A percentile compares a stretch with the other conserved stretches of the same genome.
These are phyloP conservation scores for Paradendryphiella salina DNA, from an alignment of 2,329 filamentous ascomycete species.

Conservation along the genomic window DNA sequence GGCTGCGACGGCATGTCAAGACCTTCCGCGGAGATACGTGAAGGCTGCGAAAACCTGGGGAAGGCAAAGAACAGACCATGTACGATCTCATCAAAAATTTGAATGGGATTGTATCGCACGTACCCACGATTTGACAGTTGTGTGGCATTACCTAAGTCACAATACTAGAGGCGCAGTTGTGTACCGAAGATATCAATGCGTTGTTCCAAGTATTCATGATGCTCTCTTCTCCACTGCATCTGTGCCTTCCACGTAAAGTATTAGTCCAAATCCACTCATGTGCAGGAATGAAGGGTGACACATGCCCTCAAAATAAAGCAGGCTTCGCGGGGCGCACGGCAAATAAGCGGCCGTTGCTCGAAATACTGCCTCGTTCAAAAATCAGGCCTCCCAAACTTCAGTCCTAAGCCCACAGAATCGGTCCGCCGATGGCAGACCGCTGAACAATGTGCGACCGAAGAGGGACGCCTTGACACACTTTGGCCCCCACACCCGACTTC, in stretches of 20 bases:
- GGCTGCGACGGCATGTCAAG: conserved; percentile 1
- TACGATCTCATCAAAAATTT: background rate
- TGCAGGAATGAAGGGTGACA: background rate
- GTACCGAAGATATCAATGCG: too few species aligned
- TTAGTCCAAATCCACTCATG: too few species aligned
- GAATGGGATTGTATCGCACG: too few species aligned
- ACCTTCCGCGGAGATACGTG: background rate
- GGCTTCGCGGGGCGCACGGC: background rate
- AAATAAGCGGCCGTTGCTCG: background rate
- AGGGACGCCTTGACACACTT: background rate
- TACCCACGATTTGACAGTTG: too few species aligned
- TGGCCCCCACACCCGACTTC: conserved; percentile 1
- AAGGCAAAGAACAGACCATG: background rate
- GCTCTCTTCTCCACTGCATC: too few species aligned
- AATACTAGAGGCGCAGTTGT: background rate
- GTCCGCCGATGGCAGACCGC: background rate
- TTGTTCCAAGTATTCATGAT: too few species aligned
- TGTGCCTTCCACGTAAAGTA: too few species aligned
- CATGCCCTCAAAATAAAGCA: background rate
- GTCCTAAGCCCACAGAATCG: background rate
- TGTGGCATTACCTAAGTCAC: too few species aligned
- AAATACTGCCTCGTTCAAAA: background rate
- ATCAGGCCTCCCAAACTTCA: background rate
- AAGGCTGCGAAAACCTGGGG: background rate
- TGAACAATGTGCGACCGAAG: background rate